Percentiles rank a stretch among this genome's conserved stretches.
Conservation (phyloP, 352 stramenopile species). For the Phytophthora aleatoria region DNA sequence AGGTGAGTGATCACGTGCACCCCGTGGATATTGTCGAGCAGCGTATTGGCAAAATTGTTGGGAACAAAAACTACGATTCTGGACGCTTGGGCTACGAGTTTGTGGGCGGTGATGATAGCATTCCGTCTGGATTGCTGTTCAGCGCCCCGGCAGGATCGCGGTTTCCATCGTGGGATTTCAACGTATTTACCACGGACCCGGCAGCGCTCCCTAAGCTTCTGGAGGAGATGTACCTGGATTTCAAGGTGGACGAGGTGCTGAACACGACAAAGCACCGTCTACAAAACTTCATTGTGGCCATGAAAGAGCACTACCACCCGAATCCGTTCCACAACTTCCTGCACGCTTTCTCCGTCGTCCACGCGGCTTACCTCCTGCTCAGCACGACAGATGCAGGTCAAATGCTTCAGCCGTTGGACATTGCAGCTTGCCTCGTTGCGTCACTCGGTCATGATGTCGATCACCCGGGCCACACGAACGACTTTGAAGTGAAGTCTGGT, state of each 20-base stretch:
- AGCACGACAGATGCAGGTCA: slow-evolving; percentile 67
- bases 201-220: slow-evolving; percentile 58
- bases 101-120: slow-evolving; percentile 10
- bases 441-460: slow-evolving; percentile 92
- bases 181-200: slow-evolving; percentile 70
- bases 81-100: slow-evolving; percentile 43
- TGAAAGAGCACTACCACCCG: slow-evolving; percentile 86
- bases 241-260: slow-evolving; percentile 68
- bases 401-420: slow-evolving; percentile 84
- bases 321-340: slow-evolving; percentile 93
- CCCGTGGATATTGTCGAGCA: slow-evolving; percentile 19
- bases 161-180: slow-evolving; percentile 78
- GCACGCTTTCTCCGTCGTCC: slow-evolving; percentile 89
- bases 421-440: slow-evolving; percentile 84
- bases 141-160: slow-evolving; percentile 35
- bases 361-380: slow-evolving; percentile 85
- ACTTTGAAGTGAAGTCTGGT: slow-evolving; percentile 84
- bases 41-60: slow-evolving; percentile 20
- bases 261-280: slow-evolving; percentile 59
- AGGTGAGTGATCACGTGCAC: slow-evolving; percentile 7
- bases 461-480: slow-evolving; percentile 90
- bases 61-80: slow-evolving; percentile 25
- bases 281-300: slow-evolving; percentile 81
- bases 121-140: slow-evolving; percentile 27
- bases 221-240: slow-evolving; percentile 81